phyloP scores from a whole-genome alignment of 129 eudicot species.

The Solidago caesia region DNA sequence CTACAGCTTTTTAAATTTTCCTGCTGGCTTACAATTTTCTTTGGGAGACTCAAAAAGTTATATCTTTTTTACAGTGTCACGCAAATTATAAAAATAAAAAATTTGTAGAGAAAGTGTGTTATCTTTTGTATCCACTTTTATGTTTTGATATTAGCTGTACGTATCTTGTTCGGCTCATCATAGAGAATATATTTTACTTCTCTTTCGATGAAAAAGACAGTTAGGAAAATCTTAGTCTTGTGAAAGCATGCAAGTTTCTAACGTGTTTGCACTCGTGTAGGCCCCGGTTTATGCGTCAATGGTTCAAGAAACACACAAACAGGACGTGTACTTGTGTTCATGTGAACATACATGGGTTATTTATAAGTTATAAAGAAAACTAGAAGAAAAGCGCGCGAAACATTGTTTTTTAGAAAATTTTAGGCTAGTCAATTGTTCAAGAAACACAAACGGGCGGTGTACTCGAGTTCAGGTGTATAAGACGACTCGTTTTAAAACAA shows the following conservation, averaged over 20 bases:
- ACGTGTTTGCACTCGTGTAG: too few relatives aligned
- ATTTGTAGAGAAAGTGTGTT: conserved; percentile 45
- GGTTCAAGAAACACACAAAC: too few relatives aligned
- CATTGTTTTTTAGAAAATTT: too few relatives aligned
- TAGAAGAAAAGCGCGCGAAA: too few relatives aligned
- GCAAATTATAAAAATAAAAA: conserved; percentile 30
- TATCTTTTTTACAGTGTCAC: conserved; percentile 12
- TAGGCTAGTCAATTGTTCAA: too few relatives aligned
- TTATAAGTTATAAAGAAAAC: too few relatives aligned
- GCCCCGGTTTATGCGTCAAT: too few relatives aligned
- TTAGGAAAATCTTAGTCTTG: neutral
- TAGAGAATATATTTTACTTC: conserved; percentile 20
- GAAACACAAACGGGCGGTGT: too few relatives aligned
- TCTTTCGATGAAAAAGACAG: conserved; percentile 20
- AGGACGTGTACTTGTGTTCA: neutral
- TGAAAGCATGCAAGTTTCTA: neutral
- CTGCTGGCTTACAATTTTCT: conserved; percentile 55
- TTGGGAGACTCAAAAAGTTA: conserved; percentile 73
- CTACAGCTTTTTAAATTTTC: conserved; percentile 52
- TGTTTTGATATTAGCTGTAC: conserved; percentile 53
- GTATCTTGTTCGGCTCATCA: conserved; percentile 23
- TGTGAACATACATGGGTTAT: neutral
- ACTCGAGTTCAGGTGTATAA: too few relatives aligned
- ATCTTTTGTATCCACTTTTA: conserved; percentile 54
- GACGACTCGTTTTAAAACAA: too few relatives aligned